Conservation (phyloP, 2,329 filamentous ascomycete genomes). For the Talaromyces marneffei region DNA sequence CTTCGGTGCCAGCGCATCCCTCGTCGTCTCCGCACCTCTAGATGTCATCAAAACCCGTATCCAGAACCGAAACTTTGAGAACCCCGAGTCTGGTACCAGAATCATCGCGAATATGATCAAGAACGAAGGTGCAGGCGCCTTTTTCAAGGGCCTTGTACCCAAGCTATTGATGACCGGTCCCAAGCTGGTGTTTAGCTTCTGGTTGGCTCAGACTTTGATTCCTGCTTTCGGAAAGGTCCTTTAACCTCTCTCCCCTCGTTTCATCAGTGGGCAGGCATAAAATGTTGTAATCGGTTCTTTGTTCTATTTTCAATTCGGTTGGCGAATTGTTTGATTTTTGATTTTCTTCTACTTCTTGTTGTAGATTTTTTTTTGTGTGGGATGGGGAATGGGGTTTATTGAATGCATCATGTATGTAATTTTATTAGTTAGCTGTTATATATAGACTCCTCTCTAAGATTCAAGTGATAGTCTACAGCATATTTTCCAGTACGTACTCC, state of each 20-base stretch:
- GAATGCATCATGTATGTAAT: slow-evolving; percentile 8
- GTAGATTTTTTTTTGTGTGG: not conserved
- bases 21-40: slow-evolving; percentile 89
- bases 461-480: not conserved
- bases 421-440: slow-evolving; percentile 1
- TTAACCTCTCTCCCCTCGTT: slow-evolving; percentile 28
- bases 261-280: not conserved
- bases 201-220: slow-evolving; percentile 96
- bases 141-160: slow-evolving; percentile 96
- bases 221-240: slow-evolving; percentile 74
- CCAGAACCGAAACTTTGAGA: slow-evolving; percentile 98
- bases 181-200: slow-evolving; percentile 99
- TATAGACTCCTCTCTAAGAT: not conserved
- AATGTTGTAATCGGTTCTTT: not conserved
- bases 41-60: slow-evolving; percentile 98
- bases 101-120: slow-evolving; percentile 90
- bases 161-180: slow-evolving; percentile 99
- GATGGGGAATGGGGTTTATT: not conserved
- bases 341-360: not conserved
- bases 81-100: slow-evolving; percentile 87
- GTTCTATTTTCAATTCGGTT: not conserved
- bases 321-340: slow-evolving; percentile 1
- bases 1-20: slow-evolving; percentile 87
- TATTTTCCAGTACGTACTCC: not conserved
- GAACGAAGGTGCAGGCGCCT: slow-evolving; percentile 76